Conservation (phyloP, 225 moss, liverwort and hornwort genomes). For the Pseudisothecium myosuroides region DNA sequence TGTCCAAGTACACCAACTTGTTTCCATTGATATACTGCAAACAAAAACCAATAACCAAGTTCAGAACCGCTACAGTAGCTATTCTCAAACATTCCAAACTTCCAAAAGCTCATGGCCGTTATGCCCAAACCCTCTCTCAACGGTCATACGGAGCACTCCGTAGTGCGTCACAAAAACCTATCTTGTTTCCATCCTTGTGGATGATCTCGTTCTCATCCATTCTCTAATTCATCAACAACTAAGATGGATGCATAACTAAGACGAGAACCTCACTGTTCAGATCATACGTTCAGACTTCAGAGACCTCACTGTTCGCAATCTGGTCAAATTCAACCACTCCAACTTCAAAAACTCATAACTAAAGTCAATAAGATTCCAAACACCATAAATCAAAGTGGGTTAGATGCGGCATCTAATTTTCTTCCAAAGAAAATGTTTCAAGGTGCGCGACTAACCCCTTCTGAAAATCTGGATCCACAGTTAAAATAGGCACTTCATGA, state of each 20-base stretch:
- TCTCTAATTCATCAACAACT: background rate
- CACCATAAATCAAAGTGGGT: background rate
- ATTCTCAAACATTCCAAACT: background rate
- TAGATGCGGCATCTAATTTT: background rate
- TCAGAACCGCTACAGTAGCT: background rate
- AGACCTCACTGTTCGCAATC: too few species aligned
- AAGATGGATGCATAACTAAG: background rate
- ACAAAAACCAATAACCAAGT: background rate
- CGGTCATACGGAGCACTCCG: background rate
- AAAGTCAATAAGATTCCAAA: background rate
- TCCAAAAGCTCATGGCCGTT: background rate
- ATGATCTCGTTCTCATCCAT: background rate
- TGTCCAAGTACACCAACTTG: conserved; percentile 74
- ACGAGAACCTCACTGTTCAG: background rate
- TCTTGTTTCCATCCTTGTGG: background rate
- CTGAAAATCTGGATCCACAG: background rate
- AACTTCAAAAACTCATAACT: background rate
- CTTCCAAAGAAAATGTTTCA: too few species aligned
- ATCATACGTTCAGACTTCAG: background rate
- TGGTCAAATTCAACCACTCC: background rate
- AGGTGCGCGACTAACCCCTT: background rate
- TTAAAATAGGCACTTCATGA: background rate
- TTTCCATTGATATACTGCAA: conserved; percentile 58
- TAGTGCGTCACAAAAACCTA: background rate
- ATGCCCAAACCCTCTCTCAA: background rate